phyloP scores from a whole-genome alignment of 2,329 filamentous ascomycete species.

The Aschersonia sp. region DNA sequence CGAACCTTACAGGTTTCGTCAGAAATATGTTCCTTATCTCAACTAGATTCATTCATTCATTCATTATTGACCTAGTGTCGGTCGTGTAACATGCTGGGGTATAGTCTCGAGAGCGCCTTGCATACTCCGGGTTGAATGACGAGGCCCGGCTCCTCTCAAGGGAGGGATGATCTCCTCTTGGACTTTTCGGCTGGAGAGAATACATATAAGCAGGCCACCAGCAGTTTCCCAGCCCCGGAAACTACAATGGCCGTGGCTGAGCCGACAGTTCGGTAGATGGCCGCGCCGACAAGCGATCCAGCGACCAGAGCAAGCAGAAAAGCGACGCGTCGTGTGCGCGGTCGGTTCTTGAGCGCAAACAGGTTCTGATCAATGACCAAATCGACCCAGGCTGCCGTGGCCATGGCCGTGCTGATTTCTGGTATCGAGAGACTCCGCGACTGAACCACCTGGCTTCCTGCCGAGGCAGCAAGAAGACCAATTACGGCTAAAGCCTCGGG shows the following conservation, averaged over 20 bases:
- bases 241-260: slow-evolving; percentile 11
- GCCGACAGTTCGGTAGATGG: slow-evolving; percentile 19
- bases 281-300: slow-evolving; percentile 37
- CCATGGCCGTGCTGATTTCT: slow-evolving; percentile 51
- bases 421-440: slow-evolving; percentile 37
- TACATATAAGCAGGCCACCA: slow-evolving; percentile 9
- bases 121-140: no score
- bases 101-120: no score
- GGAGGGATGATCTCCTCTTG: slow-evolving; percentile 1
- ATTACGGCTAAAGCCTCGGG: slow-evolving; percentile 28
- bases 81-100: no score
- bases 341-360: slow-evolving; percentile 29
- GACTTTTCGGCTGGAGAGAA: slow-evolving; percentile 8
- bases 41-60: no score
- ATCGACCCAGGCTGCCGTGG: slow-evolving; percentile 48
- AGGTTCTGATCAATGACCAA: slow-evolving; percentile 39
- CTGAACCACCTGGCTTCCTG: slow-evolving; percentile 45
- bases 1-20: no score
- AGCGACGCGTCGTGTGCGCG: slow-evolving; percentile 31
- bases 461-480: slow-evolving; percentile 36
- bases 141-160: neutral
- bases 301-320: slow-evolving; percentile 33
- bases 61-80: no score
- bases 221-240: slow-evolving; percentile 11
- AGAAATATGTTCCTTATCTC: no score